Evolutionary conservation across 345 rosid species (phyloP), one percentile per base, ranked within the genome.

Genomic region (Mangifera indica): DNA sequence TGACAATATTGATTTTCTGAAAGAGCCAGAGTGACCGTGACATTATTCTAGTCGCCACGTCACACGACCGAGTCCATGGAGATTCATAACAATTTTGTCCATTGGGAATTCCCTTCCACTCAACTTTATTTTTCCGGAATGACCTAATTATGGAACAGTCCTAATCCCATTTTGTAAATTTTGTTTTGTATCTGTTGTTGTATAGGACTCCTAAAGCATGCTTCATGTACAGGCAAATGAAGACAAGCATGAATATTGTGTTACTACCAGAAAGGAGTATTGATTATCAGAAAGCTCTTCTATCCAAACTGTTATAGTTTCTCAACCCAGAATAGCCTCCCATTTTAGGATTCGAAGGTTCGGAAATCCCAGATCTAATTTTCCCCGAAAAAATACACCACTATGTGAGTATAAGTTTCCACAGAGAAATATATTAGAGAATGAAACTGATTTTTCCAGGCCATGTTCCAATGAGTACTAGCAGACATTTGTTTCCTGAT

Each of bases 1-100:
- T 44, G 83, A 77, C 66, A 77, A 79, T 62, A 69, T 53, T 2
- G 86, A 77, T 60, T 75, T 80, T 56, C 79, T 75, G 32, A 70
- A 44, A 74, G 83, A 79, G 70, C 60, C 79, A 63, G 81, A 82
- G 66, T 81, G 68, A 82, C 49, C 60, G 42, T 26, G 60, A 63
- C 61, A 66, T 48, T 56, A 58, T 22, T 29, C n/a, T 64, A 21
- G 80, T 57, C n/a, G 69, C 67, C 13, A 22, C 22, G 5, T 12
- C 5, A 60, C 44, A n/a, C 55, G 32, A 68, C 14, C 46, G 42
- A 69, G 44, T 69, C 63, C 26, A 14, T 44, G 48, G 26, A n/a
- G 74, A 49, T 71, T 61, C 60, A 5, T 71, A 32, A 61, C 25
- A 61, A 51, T 71, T 71, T 71, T 71, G 67, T 60, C 37, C 4